Evolutionary conservation across 495 filamentous ascomycete genomes (phyloP).

Genomic region (Halenospora varia): DNA sequence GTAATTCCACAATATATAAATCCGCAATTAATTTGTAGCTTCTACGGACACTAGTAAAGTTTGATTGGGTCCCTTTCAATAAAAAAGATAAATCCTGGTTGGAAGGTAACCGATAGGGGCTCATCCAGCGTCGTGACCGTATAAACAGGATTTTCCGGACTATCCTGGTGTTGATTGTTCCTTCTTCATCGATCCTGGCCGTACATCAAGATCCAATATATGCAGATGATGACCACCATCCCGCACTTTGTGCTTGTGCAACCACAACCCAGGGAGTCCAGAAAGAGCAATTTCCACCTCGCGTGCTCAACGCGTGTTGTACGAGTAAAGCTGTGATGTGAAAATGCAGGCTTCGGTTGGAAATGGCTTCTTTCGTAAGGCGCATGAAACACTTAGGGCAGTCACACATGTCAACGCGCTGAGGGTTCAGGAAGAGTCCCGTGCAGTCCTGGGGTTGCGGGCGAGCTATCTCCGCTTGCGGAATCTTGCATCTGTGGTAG

Average conservation of each 20-base stretch:
- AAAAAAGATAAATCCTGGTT: too few relatives aligned
- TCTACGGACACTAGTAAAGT: too few relatives aligned
- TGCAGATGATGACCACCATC: constrained; percentile 7
- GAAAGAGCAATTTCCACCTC: neutral
- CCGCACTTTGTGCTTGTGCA: neutral
- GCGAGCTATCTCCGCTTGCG: neutral
- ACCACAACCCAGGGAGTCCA: neutral
- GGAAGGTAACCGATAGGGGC: neutral
- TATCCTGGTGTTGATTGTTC: constrained; percentile 18
- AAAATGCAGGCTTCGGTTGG: neutral
- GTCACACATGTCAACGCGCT: neutral
- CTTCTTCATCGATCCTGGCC: constrained; percentile 8
- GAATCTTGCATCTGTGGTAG: neutral
- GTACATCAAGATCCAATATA: constrained; percentile 23
- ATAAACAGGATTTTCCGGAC: constrained; percentile 14
- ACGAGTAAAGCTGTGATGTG: neutral
- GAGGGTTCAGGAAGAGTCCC: neutral
- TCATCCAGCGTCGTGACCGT: neutral
- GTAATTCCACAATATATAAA: too few relatives aligned
- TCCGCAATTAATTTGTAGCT: too few relatives aligned
- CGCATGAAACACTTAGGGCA: neutral
- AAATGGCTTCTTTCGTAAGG: neutral
- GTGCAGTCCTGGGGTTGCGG: constrained; percentile 5
- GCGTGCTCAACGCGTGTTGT: constrained; percentile 2
- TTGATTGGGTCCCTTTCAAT: too few relatives aligned